Evolutionary conservation across 306 rosid species (phyloP), one percentile per base, ranked within the genome.

Genomic region (Dryas octopetala): DNA sequence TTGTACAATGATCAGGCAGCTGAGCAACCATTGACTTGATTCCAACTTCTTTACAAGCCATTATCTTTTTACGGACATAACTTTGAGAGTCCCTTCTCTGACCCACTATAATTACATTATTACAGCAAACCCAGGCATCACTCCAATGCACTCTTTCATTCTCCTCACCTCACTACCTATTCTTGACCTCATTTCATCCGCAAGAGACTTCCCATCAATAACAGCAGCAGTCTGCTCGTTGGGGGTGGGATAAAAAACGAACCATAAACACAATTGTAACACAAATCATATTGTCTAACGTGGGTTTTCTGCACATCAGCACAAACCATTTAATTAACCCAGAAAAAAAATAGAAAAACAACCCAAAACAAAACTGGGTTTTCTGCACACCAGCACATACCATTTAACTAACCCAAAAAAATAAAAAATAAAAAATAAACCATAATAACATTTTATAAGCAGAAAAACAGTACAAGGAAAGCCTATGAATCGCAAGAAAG

Each of bases 41-140:
- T 82, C 97, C 98, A 71, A 85, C 96, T 76, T 90, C 93, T 77
- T 90, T 93, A 78, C 97, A 91, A 54, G 97, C 97, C 63, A 75
- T 81, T 74, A 90, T 81, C 91, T 94, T 94, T 81, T 90, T 94
- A 73, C 86, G 87, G 62, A 94, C 97, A 74, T 94, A 94, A 75
- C 76, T 85, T 73, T 82, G 88, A 19, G 98, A 91, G 87, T 94
- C 98, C 86, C 77, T 82, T 86, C 97, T 90, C 55, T 88, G 71
- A 74, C 98, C 96, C 19, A 88, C 98, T 84, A 87, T 53, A 78
- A n/a, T n/a, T n/a, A n/a, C n/a, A n/a, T n/a, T n/a, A 94, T 84
- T 43, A 94, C 93, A 47, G 92, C 97, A 88, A 94, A 87, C 66
- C 98, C 97, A 68, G 98, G 98, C 77, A 88, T 91, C 78, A 77